A percentile compares a stretch with the other conserved stretches of the same genome.
Evolutionary conservation across 768 basidiomycete genomes (phyloP).

Genomic region (Podaxis pistillaris): DNA sequence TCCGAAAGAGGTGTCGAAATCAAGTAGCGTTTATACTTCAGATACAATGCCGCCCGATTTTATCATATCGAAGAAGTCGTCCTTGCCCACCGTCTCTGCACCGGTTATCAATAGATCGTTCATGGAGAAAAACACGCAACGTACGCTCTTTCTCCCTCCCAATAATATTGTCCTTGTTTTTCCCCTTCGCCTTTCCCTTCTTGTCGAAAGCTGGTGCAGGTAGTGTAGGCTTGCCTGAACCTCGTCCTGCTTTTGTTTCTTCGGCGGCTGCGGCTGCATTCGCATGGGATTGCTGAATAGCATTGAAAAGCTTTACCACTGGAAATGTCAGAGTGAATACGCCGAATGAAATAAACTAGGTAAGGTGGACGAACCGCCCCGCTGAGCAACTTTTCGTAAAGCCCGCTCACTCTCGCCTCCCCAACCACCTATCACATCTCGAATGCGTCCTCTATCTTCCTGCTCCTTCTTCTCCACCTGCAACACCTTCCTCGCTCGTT

Average conservation of each 20-base stretch:
- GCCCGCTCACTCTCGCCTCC: constrained; percentile 79
- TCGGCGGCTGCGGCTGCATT: constrained; percentile 50
- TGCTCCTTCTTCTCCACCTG: constrained; percentile 71
- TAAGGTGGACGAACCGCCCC: constrained; percentile 59
- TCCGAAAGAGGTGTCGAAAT: constrained; percentile 7
- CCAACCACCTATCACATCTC: constrained; percentile 84
- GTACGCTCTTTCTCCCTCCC: constrained; percentile 60
- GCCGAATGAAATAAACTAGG: background rate
- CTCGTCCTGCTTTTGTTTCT: constrained; percentile 58
- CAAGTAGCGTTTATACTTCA: constrained; percentile 42
- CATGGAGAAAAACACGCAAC: background rate
- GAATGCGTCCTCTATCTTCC: constrained; percentile 66
- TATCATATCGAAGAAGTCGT: constrained; percentile 82
- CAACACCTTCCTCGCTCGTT: constrained; percentile 67
- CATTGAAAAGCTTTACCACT: constrained; percentile 89
- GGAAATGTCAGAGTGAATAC: constrained; percentile 2
- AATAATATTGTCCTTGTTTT: constrained; percentile 52
- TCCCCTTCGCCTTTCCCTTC: constrained; percentile 50
- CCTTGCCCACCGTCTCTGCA: constrained; percentile 59
- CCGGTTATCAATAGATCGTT: constrained; percentile 3
- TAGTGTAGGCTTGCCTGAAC: constrained; percentile 71
- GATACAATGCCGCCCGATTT: constrained; percentile 79
- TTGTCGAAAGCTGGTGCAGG: constrained; percentile 59
- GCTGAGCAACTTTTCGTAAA: constrained; percentile 79
- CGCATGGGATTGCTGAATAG: constrained; percentile 78